phyloP scores from a whole-genome alignment of 2,329 filamentous ascomycete species.

The Trichoderma sp. region DNA sequence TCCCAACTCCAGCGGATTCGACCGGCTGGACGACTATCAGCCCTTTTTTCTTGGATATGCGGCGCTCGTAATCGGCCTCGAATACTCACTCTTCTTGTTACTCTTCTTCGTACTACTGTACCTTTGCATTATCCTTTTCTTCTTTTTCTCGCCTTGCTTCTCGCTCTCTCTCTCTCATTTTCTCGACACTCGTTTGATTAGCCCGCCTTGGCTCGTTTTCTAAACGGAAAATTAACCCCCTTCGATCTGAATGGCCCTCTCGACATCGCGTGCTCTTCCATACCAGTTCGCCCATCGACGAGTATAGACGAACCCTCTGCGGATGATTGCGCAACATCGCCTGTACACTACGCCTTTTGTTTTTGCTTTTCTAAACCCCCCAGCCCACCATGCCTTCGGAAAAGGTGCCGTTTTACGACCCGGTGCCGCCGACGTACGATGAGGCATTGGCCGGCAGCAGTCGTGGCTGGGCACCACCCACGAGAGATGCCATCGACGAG shows the following conservation, averaged over 20 bases:
- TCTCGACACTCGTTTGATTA: constrained; percentile 18
- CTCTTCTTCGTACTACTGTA: not conserved
- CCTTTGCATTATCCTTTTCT: not conserved
- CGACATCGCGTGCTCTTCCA: constrained; percentile 11
- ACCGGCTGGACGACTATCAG: not conserved
- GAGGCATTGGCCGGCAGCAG: constrained; percentile 37
- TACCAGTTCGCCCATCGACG: not conserved
- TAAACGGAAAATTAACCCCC: not conserved
- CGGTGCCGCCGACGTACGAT: constrained; percentile 45
- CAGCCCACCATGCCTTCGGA: constrained; percentile 36
- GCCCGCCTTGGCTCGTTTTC: not conserved
- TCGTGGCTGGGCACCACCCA: constrained; percentile 31
- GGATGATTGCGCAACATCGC: constrained; percentile 11
- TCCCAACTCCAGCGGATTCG: not conserved
- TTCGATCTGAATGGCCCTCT: constrained; percentile 19
- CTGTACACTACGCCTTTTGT: not conserved
- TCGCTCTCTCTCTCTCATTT: not conserved
- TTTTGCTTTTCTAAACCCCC: not conserved
- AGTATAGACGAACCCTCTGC: not conserved
- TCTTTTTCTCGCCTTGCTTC: not conserved
- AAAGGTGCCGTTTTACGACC: constrained; percentile 44
- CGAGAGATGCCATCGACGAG: constrained; percentile 44
- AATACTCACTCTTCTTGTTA: not conserved
- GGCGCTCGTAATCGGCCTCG: not conserved
- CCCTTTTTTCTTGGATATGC: constrained; percentile 1